Conservation (phyloP, 2,329 filamentous ascomycete species). For the Paracamarosporium sp. region DNA sequence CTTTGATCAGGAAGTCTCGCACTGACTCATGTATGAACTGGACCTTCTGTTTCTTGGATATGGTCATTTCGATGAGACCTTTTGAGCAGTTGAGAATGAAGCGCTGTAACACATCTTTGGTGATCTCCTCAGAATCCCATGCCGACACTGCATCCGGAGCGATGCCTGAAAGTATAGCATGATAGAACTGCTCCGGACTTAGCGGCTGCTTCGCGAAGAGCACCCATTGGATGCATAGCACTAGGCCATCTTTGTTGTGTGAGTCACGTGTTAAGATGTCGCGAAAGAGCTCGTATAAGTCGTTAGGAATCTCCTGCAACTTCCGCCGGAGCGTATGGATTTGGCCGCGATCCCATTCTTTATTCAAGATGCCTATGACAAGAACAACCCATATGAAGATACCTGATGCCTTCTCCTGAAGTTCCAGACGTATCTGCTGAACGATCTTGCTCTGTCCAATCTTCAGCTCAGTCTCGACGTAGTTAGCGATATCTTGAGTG, state of each 20-base stretch:
- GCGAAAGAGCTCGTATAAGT: constrained; percentile 10
- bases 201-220: constrained; percentile 12
- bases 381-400: constrained; percentile 56
- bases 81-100: constrained; percentile 25
- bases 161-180: constrained; percentile 13
- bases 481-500: constrained; percentile 37
- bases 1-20: constrained; percentile 48
- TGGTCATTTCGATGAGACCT: constrained; percentile 22
- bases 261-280: constrained; percentile 13
- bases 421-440: constrained; percentile 24
- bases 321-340: constrained; percentile 8
- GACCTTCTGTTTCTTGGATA: constrained; percentile 19
- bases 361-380: constrained; percentile 54
- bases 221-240: constrained; percentile 14
- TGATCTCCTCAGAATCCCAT: constrained; percentile 33
- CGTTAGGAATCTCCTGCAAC: constrained; percentile 10
- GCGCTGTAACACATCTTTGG: constrained; percentile 12
- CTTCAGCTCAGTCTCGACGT: constrained; percentile 18
- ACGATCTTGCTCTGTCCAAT: constrained; percentile 15
- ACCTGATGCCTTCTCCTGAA: constrained; percentile 47
- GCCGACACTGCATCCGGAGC: constrained; percentile 10
- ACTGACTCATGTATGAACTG: constrained; percentile 37
- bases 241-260: background rate
- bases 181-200: constrained; percentile 16
- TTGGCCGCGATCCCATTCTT: constrained; percentile 40